phyloP scores from a whole-genome alignment of 176 grass and related monocot species.

The Luzula sylvatica region DNA sequence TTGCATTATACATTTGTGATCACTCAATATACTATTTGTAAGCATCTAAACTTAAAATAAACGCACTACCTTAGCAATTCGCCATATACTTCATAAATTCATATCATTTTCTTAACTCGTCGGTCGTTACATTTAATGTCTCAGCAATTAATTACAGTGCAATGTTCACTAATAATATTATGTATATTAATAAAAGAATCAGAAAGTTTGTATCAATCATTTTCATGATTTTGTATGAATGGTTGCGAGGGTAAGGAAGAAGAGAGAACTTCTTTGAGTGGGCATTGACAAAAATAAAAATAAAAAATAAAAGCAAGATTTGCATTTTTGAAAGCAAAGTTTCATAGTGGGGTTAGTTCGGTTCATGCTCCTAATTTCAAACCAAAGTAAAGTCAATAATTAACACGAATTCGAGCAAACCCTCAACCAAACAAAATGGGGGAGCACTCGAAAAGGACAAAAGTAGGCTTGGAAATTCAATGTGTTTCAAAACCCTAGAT shows the following conservation, averaged over 20 bases:
- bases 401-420: no score
- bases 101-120: no score
- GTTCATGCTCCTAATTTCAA: no score
- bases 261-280: constrained; percentile 6
- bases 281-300: constrained; percentile 6
- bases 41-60: neutral
- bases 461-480: no score
- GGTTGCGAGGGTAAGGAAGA: neutral
- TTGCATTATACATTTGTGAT: neutral
- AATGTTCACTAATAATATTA: neutral
- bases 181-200: neutral
- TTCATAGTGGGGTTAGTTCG: no score
- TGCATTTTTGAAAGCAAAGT: constrained; percentile 11
- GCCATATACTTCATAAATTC: no score
- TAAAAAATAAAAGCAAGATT: no score
- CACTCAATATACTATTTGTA: no score
- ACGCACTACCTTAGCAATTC: neutral
- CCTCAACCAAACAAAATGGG: no score
- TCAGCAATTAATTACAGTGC: neutral
- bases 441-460: no score
- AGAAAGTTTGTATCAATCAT: neutral
- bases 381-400: no score
- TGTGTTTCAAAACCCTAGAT: neutral
- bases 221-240: constrained; percentile 6
- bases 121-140: neutral